A percentile compares a stretch with the other conserved stretches of the same genome.
Conservation (phyloP, 2,329 filamentous ascomycete species). For the Phaeomoniella chlamydospora region DNA sequence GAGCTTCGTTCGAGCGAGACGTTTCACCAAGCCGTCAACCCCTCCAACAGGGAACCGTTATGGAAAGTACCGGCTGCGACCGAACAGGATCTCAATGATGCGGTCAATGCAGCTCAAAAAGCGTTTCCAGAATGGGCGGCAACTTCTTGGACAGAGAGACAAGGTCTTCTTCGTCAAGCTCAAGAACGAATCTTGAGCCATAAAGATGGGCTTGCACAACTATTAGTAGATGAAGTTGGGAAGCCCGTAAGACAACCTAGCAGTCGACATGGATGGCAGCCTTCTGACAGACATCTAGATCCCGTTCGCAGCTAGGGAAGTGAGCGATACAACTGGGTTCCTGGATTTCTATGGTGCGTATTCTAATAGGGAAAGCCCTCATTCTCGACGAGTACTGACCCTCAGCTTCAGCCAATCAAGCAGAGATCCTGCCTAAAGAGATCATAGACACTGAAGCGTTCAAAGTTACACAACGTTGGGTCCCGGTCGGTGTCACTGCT, state of each 20-base stretch:
- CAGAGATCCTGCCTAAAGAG: no score
- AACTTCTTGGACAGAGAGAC: conserved; percentile 28
- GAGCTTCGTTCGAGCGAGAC: conserved; percentile 19
- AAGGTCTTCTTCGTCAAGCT: conserved; percentile 23
- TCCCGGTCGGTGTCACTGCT: conserved; percentile 31
- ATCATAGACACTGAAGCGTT: no score
- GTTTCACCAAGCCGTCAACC: conserved; percentile 26
- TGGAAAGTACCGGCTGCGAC: conserved; percentile 32
- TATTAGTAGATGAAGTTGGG: conserved; percentile 36
- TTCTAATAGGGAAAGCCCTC: no score
- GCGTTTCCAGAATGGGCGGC: conserved; percentile 34
- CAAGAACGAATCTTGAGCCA: conserved; percentile 25
- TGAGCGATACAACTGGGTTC: not conserved
- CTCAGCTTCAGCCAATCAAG: no score
- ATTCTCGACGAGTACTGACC: not conserved
- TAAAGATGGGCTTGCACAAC: conserved; percentile 25
- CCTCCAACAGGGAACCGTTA: conserved; percentile 28
- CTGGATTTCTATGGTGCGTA: not conserved
- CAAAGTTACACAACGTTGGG: conserved; percentile 29
- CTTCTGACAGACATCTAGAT: not conserved
- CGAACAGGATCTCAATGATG: conserved; percentile 27
- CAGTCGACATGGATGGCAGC: not conserved
- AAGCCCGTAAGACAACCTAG: conserved; percentile 25
- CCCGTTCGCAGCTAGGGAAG: not conserved
- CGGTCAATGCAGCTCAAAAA: conserved; percentile 28